Evolutionary conservation across 1,284 basidiomycete genomes (phyloP).

Genomic region (Porodaedalea pini): DNA sequence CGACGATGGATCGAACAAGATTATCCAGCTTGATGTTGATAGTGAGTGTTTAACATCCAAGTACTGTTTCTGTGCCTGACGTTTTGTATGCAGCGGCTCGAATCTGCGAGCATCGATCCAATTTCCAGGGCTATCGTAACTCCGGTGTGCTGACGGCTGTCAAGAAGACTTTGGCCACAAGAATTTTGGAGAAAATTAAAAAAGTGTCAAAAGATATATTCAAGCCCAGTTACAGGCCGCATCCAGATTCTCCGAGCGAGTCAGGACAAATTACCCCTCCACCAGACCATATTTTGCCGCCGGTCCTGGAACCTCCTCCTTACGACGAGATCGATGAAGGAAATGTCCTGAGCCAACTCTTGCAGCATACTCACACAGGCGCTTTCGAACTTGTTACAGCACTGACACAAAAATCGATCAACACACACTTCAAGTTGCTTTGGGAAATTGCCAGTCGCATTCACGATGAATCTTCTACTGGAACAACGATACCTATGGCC

Average conservation of each 20-base stretch:
- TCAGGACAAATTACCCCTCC: no score
- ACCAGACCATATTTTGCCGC: no score
- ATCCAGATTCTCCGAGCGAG: no score
- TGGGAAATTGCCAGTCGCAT: slow-evolving; percentile 14
- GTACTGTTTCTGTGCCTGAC: not conserved
- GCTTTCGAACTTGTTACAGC: slow-evolving; percentile 34
- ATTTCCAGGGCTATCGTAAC: slow-evolving; percentile 25
- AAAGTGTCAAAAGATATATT: slow-evolving; percentile 25
- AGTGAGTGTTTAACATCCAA: slow-evolving; percentile 24
- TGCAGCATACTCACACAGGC: slow-evolving; percentile 6
- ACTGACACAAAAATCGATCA: slow-evolving; percentile 32
- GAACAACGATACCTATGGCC: not conserved
- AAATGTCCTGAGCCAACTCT: not conserved
- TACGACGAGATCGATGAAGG: slow-evolving; percentile 8
- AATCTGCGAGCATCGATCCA: slow-evolving; percentile 29
- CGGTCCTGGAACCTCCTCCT: no score
- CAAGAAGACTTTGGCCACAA: slow-evolving; percentile 27
- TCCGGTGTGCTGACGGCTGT: slow-evolving; percentile 24
- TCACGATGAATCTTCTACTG: no score
- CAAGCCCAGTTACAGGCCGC: no score
- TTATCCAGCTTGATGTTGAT: slow-evolving; percentile 27
- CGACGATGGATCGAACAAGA: slow-evolving; percentile 25
- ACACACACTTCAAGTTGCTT: slow-evolving; percentile 28
- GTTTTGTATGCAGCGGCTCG: slow-evolving; percentile 25
- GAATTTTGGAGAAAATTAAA: no score